These are phyloP conservation scores for Mycena polygramma DNA, from an alignment of 768 basidiomycete genomes.

Conservation along the genomic window DNA sequence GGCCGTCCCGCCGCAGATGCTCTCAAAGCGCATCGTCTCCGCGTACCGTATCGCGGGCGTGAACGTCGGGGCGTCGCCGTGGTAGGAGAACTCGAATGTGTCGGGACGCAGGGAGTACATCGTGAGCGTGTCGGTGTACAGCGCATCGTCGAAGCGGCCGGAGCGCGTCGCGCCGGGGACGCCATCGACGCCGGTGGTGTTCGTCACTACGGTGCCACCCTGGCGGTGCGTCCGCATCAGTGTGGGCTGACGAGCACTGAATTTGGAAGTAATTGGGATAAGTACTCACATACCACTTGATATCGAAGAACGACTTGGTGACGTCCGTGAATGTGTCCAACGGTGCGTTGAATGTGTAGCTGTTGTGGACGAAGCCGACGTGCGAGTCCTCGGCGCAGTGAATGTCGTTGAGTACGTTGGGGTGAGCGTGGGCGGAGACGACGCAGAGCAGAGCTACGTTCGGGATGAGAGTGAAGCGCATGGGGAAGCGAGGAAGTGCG, in stretches of 20 bases:
- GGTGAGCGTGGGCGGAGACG: background rate
- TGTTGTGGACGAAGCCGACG: conserved; percentile 27
- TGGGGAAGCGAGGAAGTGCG: no score
- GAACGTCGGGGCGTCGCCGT: no score
- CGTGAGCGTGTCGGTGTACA: conserved; percentile 1
- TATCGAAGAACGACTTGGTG: conserved; percentile 29
- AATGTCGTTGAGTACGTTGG: conserved; percentile 5
- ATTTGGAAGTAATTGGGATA: no score
- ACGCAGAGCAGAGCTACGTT: background rate
- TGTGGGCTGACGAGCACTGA: no score
- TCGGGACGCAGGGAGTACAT: background rate
- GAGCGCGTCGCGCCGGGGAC: conserved; percentile 3
- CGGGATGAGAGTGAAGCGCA: background rate
- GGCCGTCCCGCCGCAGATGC: conserved; percentile 32
- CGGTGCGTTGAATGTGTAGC: conserved; percentile 24
- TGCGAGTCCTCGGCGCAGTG: background rate
- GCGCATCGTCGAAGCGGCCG: background rate
- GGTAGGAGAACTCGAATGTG: background rate
- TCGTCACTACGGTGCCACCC: background rate
- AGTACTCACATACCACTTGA: conserved; percentile 33
- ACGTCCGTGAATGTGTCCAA: conserved; percentile 22
- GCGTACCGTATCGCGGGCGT: no score
- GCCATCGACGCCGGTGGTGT: background rate
- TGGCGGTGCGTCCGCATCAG: no score
- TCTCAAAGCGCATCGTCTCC: conserved; percentile 28